A percentile compares a stretch with the other conserved stretches of the same genome.
These are phyloP conservation scores for Trichosanthes truncata DNA, from an alignment of 306 rosid species.

Conservation along the genomic window DNA sequence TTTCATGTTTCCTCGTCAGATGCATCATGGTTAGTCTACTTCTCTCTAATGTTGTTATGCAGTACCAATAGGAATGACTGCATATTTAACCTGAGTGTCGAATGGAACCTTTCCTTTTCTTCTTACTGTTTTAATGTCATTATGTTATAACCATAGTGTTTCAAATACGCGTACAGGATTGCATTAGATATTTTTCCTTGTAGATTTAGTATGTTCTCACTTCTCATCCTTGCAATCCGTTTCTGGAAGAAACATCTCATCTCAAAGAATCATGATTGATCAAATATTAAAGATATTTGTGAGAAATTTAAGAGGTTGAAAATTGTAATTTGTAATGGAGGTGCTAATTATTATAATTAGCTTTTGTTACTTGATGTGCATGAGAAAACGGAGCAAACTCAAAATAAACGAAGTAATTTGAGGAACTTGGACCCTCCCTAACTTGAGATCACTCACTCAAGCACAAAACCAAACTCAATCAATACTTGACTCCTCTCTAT, in stretches of 20 bases:
- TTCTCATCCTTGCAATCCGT: not conserved
- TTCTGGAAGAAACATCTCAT: too few relatives aligned
- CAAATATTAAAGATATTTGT: not conserved
- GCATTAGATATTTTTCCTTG: not conserved
- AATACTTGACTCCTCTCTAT: too few relatives aligned
- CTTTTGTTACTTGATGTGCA: not conserved
- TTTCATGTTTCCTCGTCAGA: conserved; percentile 88
- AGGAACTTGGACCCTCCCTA: too few relatives aligned
- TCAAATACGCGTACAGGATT: not conserved
- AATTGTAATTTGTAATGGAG: not conserved
- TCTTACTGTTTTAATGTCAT: not conserved
- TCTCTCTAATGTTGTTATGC: not conserved
- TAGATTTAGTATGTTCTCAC: not conserved
- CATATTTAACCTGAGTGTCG: not conserved
- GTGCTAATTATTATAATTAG: not conserved
- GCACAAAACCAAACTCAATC: too few relatives aligned
- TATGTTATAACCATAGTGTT: not conserved
- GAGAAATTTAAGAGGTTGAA: not conserved
- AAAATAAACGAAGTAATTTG: too few relatives aligned
- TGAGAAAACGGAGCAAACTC: too few relatives aligned
- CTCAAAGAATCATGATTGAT: not conserved
- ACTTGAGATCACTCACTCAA: too few relatives aligned
- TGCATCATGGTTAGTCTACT: conserved; percentile 73
- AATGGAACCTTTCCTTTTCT: not conserved
- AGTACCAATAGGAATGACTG: not conserved